phyloP scores from a whole-genome alignment of 352 stramenopile species.

The Paralagenidium karlingii region DNA sequence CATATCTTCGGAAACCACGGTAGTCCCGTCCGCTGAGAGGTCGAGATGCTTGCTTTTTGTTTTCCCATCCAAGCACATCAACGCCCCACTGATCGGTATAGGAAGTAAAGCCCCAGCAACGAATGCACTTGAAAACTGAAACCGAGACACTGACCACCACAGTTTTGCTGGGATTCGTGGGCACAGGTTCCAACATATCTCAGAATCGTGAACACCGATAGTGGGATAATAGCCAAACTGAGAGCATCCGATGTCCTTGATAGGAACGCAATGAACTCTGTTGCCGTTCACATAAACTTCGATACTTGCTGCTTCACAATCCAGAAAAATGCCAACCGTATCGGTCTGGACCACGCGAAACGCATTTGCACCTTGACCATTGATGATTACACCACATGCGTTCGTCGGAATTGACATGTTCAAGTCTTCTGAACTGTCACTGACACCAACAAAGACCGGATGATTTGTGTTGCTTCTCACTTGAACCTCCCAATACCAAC shows the following conservation, averaged over 20 bases:
- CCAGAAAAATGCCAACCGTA: slow-evolving; percentile 5
- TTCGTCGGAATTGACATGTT: too few species aligned
- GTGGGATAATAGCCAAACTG: slow-evolving; percentile 28
- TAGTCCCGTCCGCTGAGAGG: slow-evolving; percentile 29
- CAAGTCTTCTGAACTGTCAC: slow-evolving; percentile 34
- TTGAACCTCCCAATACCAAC: slow-evolving; percentile 78
- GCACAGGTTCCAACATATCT: slow-evolving; percentile 52
- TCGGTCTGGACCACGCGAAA: too few species aligned
- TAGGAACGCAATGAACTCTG: slow-evolving; percentile 9
- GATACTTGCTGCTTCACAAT: slow-evolving; percentile 33
- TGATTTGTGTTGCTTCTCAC: slow-evolving; percentile 27
- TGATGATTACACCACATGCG: too few species aligned
- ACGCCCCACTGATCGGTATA: slow-evolving; percentile 35
- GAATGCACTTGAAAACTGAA: slow-evolving; percentile 40
- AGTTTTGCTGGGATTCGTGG: slow-evolving; percentile 43
- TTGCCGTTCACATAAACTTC: slow-evolving; percentile 40
- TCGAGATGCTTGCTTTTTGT: slow-evolving; percentile 35
- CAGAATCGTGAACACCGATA: slow-evolving; percentile 39
- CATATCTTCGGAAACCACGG: slow-evolving; percentile 38
- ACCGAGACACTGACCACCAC: slow-evolving; percentile 27
- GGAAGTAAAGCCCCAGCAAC: slow-evolving; percentile 55
- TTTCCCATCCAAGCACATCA: slow-evolving; percentile 49
- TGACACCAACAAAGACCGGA: slow-evolving; percentile 65
- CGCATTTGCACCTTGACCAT: too few species aligned
- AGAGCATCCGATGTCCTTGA: background rate